phyloP scores from a whole-genome alignment of 2,329 filamentous ascomycete genomes.

The Akanthomyces uredinophilus region DNA sequence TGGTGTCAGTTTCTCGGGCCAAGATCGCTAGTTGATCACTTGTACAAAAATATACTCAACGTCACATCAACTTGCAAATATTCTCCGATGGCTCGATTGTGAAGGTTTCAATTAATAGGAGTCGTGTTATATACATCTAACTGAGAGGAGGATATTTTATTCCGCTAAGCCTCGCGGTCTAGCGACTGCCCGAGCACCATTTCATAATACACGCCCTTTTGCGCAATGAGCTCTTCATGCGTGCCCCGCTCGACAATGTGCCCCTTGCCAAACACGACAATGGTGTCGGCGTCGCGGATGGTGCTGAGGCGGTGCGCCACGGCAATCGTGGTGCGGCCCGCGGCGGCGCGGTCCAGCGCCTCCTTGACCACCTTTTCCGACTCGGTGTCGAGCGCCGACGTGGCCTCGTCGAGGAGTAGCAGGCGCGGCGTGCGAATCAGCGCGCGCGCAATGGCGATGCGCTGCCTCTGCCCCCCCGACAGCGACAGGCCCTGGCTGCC shows the following conservation, averaged over 20 bases:
- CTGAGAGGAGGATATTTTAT: background rate
- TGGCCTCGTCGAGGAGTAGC: conserved; percentile 70
- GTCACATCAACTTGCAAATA: too few species aligned
- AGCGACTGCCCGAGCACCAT: conserved; percentile 45
- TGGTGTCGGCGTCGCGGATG: conserved; percentile 54
- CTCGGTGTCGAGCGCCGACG: conserved; percentile 57
- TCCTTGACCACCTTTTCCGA: conserved; percentile 61
- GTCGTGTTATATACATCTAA: background rate
- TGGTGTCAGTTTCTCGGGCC: too few species aligned
- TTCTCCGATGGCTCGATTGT: too few species aligned
- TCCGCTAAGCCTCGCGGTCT: conserved; percentile 27
- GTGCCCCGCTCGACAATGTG: conserved; percentile 54
- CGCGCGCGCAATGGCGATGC: conserved; percentile 66
- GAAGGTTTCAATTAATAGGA: background rate
- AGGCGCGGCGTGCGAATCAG: conserved; percentile 63
- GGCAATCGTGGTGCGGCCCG: conserved; percentile 51
- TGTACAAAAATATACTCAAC: too few species aligned
- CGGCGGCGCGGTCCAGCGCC: conserved; percentile 47
- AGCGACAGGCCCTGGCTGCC: conserved; percentile 64
- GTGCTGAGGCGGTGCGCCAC: conserved; percentile 58
- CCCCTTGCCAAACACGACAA: conserved; percentile 51
- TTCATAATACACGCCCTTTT: conserved; percentile 45
- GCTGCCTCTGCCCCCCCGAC: conserved; percentile 68
- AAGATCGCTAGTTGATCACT: too few species aligned
- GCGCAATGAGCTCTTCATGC: conserved; percentile 51